Conservation (phyloP, 2,329 filamentous ascomycete genomes). For the Diaporthe eres region DNA sequence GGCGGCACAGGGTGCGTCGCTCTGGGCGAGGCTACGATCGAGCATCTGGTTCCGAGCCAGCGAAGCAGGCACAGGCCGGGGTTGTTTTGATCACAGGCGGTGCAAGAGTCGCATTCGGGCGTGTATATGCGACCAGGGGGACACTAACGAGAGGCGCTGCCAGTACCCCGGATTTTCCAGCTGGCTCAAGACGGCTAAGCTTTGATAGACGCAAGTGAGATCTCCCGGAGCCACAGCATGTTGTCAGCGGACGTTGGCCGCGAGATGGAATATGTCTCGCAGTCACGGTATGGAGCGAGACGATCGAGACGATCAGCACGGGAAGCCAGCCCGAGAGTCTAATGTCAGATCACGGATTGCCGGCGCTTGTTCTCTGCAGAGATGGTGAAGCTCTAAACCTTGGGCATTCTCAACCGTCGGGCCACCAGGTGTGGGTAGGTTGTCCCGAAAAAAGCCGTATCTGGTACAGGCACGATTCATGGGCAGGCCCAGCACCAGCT, state of each 20-base stretch:
- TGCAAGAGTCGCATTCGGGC: constrained; percentile 21
- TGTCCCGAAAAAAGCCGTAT: constrained; percentile 64
- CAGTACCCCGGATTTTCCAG: constrained; percentile 27
- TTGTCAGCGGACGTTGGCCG: constrained; percentile 24
- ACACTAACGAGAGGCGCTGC: constrained; percentile 21
- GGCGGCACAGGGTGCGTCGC: constrained; percentile 11
- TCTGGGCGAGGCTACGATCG: constrained; percentile 27
- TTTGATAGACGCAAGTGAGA: constrained; percentile 34
- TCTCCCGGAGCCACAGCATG: constrained; percentile 22
- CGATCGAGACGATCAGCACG: constrained; percentile 24
- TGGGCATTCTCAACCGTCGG: neutral
- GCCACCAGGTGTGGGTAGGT: constrained; percentile 53
- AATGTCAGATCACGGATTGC: constrained; percentile 29
- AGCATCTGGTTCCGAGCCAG: constrained; percentile 15
- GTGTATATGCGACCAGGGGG: constrained; percentile 21
- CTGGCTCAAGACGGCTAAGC: constrained; percentile 30
- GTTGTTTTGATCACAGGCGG: neutral
- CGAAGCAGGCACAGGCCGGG: constrained; percentile 6
- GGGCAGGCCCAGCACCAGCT: constrained; percentile 48
- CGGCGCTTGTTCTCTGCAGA: constrained; percentile 1
- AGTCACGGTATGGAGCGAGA: constrained; percentile 22
- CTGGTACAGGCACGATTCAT: constrained; percentile 64
- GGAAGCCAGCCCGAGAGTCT: constrained; percentile 23
- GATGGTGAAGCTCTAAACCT: constrained; percentile 2
- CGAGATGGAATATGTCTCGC: neutral